Base-by-base conservation (phyloP, 2,329 filamentous ascomycete genomes). In the Phoma herbarum region DNA sequence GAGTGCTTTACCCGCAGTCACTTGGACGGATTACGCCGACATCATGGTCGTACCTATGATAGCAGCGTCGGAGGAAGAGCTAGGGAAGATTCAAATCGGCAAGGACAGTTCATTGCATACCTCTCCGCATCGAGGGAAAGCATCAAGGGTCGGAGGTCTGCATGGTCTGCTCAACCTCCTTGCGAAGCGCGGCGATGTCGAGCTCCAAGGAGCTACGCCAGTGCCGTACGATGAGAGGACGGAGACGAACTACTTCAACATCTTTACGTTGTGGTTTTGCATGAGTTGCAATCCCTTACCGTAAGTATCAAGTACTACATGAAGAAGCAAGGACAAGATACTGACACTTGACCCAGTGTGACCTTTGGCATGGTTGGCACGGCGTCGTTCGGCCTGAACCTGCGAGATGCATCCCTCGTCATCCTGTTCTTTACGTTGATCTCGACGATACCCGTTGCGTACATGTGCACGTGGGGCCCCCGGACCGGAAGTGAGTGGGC, bases 331-430 rank as follows among this genome's bases (percentile, higher is more conserved):
- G 6, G 23, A 1, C 33, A 20, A 20, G 43, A 20, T n/a, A 10
- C 49, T 53, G 25, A 52, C 23, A 8, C 6, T 20, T 18, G 33
- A 26, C 28, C 16, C 26, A 75, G 85, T 2, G 84, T 89, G 57
- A 85, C 86, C 0, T 88, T 88, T 66, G 87, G 87, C 58, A 85
- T 89, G 82, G 79, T 88, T 1, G 86, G 86, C 0, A 86, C 86
- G 4, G 72, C 82, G 39, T 75, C 78, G 12, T 86, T 83, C 55
- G 84, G 83, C 2, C 78, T 89, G 16, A 80, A 80, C 48, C 77
- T 90, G 18, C 79, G 85, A 43, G 83, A 88, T 61, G 81, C 82
- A 16, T 74, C 84, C 1, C 77, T 89, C 12, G 78, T 88, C 29
- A 88, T 89, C 45, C 70, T 89, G 44, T 89, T 89, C 77, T 89